A percentile compares a stretch with the other conserved stretches of the same genome.
Evolutionary conservation across 768 basidiomycete genomes (phyloP).

Genomic region (Boletus sp.): DNA sequence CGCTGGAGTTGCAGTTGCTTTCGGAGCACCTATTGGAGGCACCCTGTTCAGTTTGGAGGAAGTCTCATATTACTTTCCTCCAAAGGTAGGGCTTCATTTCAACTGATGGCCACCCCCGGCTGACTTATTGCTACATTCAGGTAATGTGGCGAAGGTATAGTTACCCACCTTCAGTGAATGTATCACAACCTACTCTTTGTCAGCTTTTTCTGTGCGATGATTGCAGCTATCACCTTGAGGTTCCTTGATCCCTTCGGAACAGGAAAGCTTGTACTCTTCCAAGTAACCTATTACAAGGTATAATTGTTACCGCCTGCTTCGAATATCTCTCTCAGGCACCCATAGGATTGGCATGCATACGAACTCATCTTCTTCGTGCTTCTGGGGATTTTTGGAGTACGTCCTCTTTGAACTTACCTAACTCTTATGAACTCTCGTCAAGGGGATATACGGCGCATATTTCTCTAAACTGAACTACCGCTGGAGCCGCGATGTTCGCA

Average conservation of each 20-base stretch:
- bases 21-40: conserved; percentile 95
- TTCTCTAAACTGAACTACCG: conserved; percentile 90
- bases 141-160: conserved; percentile 91
- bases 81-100: conserved; percentile 55
- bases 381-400: conserved; percentile 86
- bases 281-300: conserved; percentile 86
- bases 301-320: neutral
- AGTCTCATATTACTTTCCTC: conserved; percentile 95
- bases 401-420: conserved; percentile 21
- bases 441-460: conserved; percentile 93
- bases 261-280: conserved; percentile 89
- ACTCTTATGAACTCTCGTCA: conserved; percentile 11
- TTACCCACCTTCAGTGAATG: neutral
- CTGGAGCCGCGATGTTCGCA: conserved; percentile 83
- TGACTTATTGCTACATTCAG: conserved; percentile 31
- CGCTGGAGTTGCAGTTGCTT: conserved; percentile 96
- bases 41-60: conserved; percentile 93
- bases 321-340: conserved; percentile 2
- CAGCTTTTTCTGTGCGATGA: conserved; percentile 98
- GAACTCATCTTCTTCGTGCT: conserved; percentile 84
- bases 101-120: neutral
- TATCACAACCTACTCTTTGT: conserved; percentile 14
- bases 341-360: conserved; percentile 88
- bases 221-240: conserved; percentile 91
- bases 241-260: conserved; percentile 96